A percentile compares a stretch with the other conserved stretches of the same genome.
phyloP scores from a whole-genome alignment of 306 rosid species.

The Hippophae gyantsensis region DNA sequence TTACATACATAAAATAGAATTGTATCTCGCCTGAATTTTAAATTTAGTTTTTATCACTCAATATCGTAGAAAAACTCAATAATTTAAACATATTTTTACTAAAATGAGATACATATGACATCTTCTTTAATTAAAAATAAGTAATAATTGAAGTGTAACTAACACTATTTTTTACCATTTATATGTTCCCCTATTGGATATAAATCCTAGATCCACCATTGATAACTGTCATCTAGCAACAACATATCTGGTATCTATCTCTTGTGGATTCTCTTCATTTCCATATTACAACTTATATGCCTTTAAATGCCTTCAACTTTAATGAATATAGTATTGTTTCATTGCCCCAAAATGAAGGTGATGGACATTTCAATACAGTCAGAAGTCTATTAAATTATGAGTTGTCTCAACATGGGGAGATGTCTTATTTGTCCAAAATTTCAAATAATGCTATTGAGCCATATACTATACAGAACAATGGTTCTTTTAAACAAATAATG shows the following conservation, averaged over 20 bases:
- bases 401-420: constrained; percentile 42
- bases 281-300: constrained; percentile 23
- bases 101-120: no score
- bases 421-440: constrained; percentile 29
- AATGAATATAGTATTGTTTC: constrained; percentile 29
- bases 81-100: no score
- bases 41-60: no score
- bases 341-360: constrained; percentile 21
- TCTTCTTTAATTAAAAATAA: no score
- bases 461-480: constrained; percentile 24
- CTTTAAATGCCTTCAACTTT: constrained; percentile 30
- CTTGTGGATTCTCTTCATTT: constrained; percentile 33
- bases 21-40: no score
- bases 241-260: constrained; percentile 34
- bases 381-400: constrained; percentile 29
- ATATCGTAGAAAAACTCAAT: no score
- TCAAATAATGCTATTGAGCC: constrained; percentile 21
- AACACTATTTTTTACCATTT: no score
- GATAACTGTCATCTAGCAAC: constrained; percentile 3
- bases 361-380: constrained; percentile 22
- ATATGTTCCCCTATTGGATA: no score
- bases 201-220: no score
- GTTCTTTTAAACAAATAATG: constrained; percentile 24
- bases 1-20: no score
- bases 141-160: no score